These are phyloP conservation scores for Salvia rosmarinus DNA, from an alignment of 257 asterid genomes.

Conservation along the genomic window DNA sequence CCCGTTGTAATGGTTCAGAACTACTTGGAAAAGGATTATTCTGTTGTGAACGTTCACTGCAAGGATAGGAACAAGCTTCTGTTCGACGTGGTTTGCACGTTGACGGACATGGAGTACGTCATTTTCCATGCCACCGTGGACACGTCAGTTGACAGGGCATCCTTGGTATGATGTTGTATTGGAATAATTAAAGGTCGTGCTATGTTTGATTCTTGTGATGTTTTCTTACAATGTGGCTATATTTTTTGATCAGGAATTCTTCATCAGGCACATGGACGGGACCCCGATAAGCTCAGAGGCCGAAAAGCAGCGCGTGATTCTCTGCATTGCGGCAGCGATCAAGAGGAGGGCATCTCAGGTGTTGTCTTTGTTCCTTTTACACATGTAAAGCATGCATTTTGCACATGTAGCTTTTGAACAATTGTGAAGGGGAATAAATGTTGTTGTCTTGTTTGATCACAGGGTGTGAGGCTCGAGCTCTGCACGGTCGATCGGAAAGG, in stretches of 20 bases:
- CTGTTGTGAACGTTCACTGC: conserved; percentile 78
- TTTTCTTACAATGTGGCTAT: conserved; percentile 12
- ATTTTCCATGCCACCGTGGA: conserved; percentile 87
- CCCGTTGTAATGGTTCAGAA: conserved; percentile 71
- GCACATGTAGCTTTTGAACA: not conserved
- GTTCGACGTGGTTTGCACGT: conserved; percentile 86
- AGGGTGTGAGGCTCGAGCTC: conserved; percentile 95
- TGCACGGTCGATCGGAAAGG: conserved; percentile 64
- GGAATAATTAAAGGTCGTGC: not conserved
- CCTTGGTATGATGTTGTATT: conserved; percentile 56
- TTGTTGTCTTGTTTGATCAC: conserved; percentile 26
- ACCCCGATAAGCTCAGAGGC: conserved; percentile 83
- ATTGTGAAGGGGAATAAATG: conserved; percentile 4
- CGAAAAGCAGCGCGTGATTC: conserved; percentile 80
- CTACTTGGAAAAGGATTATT: conserved; percentile 81
- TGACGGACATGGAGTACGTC: conserved; percentile 89
- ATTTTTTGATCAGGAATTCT: conserved; percentile 73
- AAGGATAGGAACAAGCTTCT: conserved; percentile 84
- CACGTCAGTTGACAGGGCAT: conserved; percentile 65
- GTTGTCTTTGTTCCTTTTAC: conserved; percentile 14
- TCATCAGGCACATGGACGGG: conserved; percentile 81
- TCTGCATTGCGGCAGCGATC: conserved; percentile 77
- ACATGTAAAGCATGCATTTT: not conserved
- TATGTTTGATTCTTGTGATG: not conserved
- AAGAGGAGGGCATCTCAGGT: conserved; percentile 86